Evolutionary conservation across 257 asterid genomes (phyloP).

Genomic region (Primulina tabacum): DNA sequence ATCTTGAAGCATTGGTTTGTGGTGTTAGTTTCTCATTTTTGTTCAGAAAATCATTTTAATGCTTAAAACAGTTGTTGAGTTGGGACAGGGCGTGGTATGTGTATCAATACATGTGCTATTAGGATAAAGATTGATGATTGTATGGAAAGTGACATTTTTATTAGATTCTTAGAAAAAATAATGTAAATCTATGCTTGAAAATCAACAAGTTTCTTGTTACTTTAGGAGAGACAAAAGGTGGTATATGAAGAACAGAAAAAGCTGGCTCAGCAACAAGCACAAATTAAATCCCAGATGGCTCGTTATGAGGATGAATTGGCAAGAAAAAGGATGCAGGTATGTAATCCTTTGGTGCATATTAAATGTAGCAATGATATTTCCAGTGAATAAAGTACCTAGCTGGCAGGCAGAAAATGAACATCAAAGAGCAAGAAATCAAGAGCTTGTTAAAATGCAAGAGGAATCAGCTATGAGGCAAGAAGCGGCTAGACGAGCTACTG

Average conservation of each 20-base stretch:
- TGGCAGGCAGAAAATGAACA: slow-evolving; percentile 86
- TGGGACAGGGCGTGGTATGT: not conserved
- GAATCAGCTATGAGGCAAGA: slow-evolving; percentile 91
- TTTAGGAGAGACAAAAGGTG: slow-evolving; percentile 81
- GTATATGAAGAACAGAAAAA: slow-evolving; percentile 75
- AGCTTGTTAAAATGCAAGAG: slow-evolving; percentile 92
- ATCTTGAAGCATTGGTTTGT: not conserved
- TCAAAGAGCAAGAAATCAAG: slow-evolving; percentile 85
- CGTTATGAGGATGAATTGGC: slow-evolving; percentile 88
- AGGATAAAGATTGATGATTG: not conserved
- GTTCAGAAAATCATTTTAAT: not conserved
- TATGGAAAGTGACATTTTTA: not conserved
- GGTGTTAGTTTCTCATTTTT: not conserved
- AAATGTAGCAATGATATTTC: slow-evolving; percentile 5
- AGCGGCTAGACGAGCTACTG: slow-evolving; percentile 89
- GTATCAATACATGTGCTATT: not conserved
- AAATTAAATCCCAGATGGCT: slow-evolving; percentile 84
- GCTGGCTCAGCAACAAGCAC: slow-evolving; percentile 80
- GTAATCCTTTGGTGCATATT: slow-evolving; percentile 22
- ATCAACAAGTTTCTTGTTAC: not conserved
- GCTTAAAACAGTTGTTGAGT: not conserved
- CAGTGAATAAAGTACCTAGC: slow-evolving; percentile 16
- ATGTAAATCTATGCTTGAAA: not conserved
- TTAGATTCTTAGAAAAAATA: not conserved
- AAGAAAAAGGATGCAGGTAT: slow-evolving; percentile 91